Conservation (phyloP, 768 basidiomycete genomes). For the Rhodotorula diobovata region DNA sequence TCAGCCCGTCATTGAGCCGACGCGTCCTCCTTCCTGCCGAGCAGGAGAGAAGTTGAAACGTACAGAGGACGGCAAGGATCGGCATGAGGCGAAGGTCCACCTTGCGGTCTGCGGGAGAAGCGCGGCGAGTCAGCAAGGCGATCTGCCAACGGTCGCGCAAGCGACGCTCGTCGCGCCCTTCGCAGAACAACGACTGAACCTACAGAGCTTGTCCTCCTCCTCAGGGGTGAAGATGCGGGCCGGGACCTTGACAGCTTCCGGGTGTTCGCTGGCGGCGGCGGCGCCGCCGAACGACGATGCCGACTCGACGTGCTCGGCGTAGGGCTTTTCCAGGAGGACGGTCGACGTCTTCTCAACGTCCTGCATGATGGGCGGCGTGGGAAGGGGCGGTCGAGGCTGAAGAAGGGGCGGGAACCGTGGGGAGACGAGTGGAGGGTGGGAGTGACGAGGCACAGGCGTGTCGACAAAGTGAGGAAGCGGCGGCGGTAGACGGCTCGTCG, state of each 20-base stretch:
- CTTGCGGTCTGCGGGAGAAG: constrained; percentile 14
- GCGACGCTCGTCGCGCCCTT: too few species aligned
- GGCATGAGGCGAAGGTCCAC: constrained; percentile 22
- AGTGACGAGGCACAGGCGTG: too few species aligned
- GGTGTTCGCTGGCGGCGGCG: neutral
- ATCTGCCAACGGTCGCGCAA: too few species aligned
- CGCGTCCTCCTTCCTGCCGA: too few species aligned
- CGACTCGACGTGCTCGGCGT: constrained; percentile 16
- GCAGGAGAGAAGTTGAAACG: too few species aligned
- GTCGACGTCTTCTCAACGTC: neutral
- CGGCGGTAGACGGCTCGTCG: too few species aligned
- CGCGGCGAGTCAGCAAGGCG: too few species aligned
- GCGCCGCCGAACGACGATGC: neutral
- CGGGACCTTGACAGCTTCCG: neutral
- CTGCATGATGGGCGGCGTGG: neutral
- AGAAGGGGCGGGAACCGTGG: neutral
- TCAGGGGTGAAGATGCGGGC: constrained; percentile 8
- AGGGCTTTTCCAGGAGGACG: neutral
- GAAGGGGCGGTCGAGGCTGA: neutral
- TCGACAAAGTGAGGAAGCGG: too few species aligned
- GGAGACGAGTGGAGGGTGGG: neutral
- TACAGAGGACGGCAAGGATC: neutral
- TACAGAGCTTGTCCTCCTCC: constrained; percentile 30
- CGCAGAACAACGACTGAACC: too few species aligned
- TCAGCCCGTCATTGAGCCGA: too few species aligned